Evolutionary conservation across 768 basidiomycete species (phyloP).

Genomic region (Lactarius hengduanensis): DNA sequence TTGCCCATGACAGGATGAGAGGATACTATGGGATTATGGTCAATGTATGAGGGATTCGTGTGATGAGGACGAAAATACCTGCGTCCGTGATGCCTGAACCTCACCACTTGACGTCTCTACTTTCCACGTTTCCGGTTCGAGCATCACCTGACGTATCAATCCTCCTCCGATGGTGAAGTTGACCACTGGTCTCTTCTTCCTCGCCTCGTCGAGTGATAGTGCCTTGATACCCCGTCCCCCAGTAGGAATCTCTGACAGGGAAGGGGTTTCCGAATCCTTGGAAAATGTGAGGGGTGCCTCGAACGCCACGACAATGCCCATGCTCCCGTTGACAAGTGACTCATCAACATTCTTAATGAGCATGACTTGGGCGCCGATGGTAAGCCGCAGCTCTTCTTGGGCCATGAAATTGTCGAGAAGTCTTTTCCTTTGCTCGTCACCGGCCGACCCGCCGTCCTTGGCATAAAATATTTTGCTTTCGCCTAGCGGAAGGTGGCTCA

Average conservation of each 20-base stretch:
- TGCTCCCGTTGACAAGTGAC: conserved; percentile 88
- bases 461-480: conserved; percentile 55
- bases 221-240: conserved; percentile 15
- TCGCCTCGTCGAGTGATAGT: conserved; percentile 15
- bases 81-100: conserved; percentile 71
- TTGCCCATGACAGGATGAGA: conserved; percentile 91
- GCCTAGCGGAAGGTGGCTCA: conserved; percentile 52
- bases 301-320: conserved; percentile 83
- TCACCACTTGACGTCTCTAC: conserved; percentile 86
- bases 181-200: conserved; percentile 62
- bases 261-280: conserved; percentile 13
- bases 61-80: conserved; percentile 49
- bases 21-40: conserved; percentile 55
- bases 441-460: conserved; percentile 58
- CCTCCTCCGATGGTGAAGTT: conserved; percentile 68
- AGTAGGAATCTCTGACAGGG: neutral
- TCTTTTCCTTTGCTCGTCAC: conserved; percentile 62
- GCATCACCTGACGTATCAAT: conserved; percentile 49
- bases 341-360: conserved; percentile 94
- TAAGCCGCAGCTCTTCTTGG: conserved; percentile 61
- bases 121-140: conserved; percentile 79
- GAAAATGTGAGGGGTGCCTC: conserved; percentile 44
- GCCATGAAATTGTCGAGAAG: conserved; percentile 93
- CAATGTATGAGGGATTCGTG: neutral
- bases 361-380: conserved; percentile 88